These are phyloP conservation scores for Bolboschoenoplectus hybrid DNA, from an alignment of 202 grass and related monocot genomes.

Conservation along the genomic window DNA sequence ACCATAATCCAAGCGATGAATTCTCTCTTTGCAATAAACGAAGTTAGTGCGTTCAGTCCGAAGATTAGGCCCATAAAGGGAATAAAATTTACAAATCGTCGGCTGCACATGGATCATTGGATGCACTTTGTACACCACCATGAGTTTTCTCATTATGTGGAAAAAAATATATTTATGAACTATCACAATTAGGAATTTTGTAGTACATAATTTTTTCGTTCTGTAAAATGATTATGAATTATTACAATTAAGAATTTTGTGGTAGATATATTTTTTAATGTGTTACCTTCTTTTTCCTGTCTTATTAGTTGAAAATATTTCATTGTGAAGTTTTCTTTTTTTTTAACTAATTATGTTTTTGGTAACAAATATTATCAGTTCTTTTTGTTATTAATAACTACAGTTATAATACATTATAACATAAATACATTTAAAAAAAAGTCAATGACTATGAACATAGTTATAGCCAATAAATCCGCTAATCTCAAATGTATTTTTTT, in stretches of 20 bases:
- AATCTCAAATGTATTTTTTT: background rate
- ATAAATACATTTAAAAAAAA: too few species aligned
- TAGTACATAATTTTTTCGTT: background rate
- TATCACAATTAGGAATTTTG: background rate
- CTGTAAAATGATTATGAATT: too few species aligned
- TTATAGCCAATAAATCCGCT: background rate
- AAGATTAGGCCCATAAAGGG: constrained; percentile 18
- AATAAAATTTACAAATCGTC: background rate
- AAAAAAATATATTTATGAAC: background rate
- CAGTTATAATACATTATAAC: too few species aligned
- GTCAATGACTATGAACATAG: background rate
- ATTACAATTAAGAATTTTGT: too few species aligned
- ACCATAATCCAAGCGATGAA: background rate
- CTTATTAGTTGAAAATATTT: background rate
- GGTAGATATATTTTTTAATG: too few species aligned
- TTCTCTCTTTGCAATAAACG: constrained; percentile 20
- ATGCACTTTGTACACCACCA: background rate
- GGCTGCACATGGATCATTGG: background rate
- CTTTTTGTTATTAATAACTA: background rate
- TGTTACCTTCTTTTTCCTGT: background rate
- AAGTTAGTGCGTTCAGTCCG: constrained; percentile 29
- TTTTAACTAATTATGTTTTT: background rate
- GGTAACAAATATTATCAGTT: background rate
- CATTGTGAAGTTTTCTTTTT: background rate
- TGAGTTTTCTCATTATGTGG: background rate